Conservation (phyloP, 208 protist genomes). For the Crithidia brevicula region DNA sequence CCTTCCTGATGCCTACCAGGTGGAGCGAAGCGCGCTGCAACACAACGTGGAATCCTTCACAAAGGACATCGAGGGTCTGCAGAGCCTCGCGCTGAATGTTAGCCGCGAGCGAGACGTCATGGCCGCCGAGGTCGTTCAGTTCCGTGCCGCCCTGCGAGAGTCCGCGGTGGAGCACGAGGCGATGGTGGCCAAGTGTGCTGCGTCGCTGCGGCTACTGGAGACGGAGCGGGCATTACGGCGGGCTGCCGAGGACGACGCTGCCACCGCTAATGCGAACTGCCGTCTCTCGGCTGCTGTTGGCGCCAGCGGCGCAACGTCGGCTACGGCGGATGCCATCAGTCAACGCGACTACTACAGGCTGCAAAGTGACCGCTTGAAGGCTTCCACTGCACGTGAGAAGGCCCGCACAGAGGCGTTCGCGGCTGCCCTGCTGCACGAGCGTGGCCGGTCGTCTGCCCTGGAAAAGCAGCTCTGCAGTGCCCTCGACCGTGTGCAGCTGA, state of each 20-base stretch:
- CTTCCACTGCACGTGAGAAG: conserved; percentile 19
- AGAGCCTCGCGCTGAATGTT: conserved; percentile 37
- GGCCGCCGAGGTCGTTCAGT: conserved; percentile 43
- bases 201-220: conserved; percentile 34
- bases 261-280: no score
- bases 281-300: no score
- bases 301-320: no score
- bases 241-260: conserved; percentile 18
- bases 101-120: conserved; percentile 42
- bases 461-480: conserved; percentile 45
- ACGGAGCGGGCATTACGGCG: conserved; percentile 31
- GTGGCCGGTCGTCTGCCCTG: conserved; percentile 13
- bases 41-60: conserved; percentile 52
- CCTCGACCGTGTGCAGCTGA: conserved; percentile 40
- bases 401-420: conserved; percentile 34
- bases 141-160: conserved; percentile 40
- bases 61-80: conserved; percentile 42
- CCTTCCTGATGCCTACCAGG: conserved; percentile 36
- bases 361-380: conserved; percentile 47
- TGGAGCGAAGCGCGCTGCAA: conserved; percentile 46
- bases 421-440: conserved; percentile 38
- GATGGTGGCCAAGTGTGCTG: conserved; percentile 22
- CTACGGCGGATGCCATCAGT: conserved; percentile 30
- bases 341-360: conserved; percentile 78
- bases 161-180: conserved; percentile 21